phyloP scores from a whole-genome alignment of 257 asterid species.

The Paraleonurus japonicus region DNA sequence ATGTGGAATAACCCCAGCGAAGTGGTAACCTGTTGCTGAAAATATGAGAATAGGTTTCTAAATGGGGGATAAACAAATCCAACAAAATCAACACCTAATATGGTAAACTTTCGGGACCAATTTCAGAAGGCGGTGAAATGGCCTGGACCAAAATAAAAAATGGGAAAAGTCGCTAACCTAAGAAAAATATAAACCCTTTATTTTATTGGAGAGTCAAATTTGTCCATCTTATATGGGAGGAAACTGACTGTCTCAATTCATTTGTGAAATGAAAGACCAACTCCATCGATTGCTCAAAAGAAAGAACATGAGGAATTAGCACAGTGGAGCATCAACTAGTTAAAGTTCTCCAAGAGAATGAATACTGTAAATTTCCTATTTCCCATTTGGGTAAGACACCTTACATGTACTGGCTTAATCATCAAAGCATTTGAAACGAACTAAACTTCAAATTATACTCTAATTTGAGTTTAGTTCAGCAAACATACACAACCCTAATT shows the following conservation, averaged over 20 bases:
- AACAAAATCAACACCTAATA: neutral
- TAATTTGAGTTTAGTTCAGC: neutral
- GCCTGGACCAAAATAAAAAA: too few species aligned
- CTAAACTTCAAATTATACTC: neutral
- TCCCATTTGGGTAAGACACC: neutral
- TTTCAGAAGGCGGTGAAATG: too few species aligned
- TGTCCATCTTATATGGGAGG: neutral
- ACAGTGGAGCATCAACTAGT: neutral
- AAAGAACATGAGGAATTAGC: neutral
- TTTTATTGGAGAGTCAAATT: neutral
- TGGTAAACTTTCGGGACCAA: too few species aligned
- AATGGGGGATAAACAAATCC: neutral
- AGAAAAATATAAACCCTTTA: too few species aligned
- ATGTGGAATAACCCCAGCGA: slow-evolving; percentile 28
- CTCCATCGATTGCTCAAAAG: neutral
- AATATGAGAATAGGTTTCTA: neutral
- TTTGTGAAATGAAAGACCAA: neutral
- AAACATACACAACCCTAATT: neutral
- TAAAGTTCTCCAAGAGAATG: neutral
- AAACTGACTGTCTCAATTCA: neutral
- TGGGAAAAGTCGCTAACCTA: too few species aligned
- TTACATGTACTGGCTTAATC: neutral
- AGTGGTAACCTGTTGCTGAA: slow-evolving; percentile 45
- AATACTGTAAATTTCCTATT: neutral
- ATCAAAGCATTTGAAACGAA: neutral